Evolutionary conservation across 805 yeast genomes (phyloP), one percentile per base, ranked within the genome.

Genomic region (Ogataea minuta): DNA sequence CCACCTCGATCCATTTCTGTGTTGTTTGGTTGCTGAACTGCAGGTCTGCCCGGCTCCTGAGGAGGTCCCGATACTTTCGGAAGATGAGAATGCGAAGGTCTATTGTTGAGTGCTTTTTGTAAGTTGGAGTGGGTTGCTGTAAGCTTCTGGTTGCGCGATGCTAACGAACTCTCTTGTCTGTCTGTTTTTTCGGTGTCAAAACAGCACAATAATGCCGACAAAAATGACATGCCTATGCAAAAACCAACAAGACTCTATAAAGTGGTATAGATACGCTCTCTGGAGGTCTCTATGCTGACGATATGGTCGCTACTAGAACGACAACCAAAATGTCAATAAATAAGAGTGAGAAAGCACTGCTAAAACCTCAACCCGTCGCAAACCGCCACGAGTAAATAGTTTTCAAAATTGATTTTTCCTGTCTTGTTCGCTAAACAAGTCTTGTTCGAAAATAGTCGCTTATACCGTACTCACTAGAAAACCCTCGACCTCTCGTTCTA

Each of bases 161-260:
- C 45, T 21, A 51, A 42, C 19, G 49, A 37, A 21, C 53, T 31
- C 46, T 60, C 59, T 42, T 52, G 57, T 47, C 57, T 49, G 20
- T 48, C 57, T 39, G 57, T 50, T 33, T 57, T 59, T 29, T 52
- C 58, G 27, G 49, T 46, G 40, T 54, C 63, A 52, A 60, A 62
- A 47, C 68, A 64, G 43, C 68, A 64, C 42, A 64, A 49, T 23
- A 64, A 31, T 6, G 59, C 49, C 11, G 66, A 55, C 40, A 62
- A 43, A 49, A 63, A 59, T 29, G 67, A 57, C 68, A 63, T 63
- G 36, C 36, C 43, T 34, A 31, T 10, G n/a, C 8, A 11, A 10
- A 29, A 9, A 15, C 12, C 14, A 13, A 25, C 20, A 27, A 31
- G 28, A 37, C 36, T 37, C 41, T 36, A 29, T 29, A 24, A 30